Evolutionary conservation across 2,329 filamentous ascomycete genomes (phyloP).

Genomic region (Neophaeococcomyces aloes): DNA sequence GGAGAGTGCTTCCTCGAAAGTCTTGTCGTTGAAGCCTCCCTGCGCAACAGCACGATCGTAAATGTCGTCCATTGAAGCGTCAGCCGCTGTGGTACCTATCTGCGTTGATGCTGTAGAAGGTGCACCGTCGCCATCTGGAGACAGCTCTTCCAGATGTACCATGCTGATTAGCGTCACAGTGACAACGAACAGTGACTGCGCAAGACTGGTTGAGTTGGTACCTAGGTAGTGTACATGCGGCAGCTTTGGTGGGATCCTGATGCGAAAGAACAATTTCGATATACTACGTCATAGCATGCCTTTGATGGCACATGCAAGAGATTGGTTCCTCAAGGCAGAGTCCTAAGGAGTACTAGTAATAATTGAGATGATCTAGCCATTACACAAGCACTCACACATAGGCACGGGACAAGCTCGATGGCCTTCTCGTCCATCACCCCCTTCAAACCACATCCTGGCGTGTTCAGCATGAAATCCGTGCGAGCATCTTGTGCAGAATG

Average conservation of each 20-base stretch:
- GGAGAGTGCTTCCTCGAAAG: slow-evolving; percentile 47
- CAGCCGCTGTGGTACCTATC: slow-evolving; percentile 9
- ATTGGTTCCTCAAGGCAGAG: not conserved
- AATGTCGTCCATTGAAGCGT: slow-evolving; percentile 17
- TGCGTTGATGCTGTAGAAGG: slow-evolving; percentile 30
- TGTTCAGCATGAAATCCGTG: slow-evolving; percentile 56
- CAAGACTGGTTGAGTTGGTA: too few relatives aligned
- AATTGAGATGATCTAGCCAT: slow-evolving; percentile 13
- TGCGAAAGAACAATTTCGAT: too few relatives aligned
- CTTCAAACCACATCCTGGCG: slow-evolving; percentile 50
- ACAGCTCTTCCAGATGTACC: slow-evolving; percentile 38
- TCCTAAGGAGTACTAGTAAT: not conserved
- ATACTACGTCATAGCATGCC: too few relatives aligned
- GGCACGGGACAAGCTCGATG: slow-evolving; percentile 46
- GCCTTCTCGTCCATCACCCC: slow-evolving; percentile 14
- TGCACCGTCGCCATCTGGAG: slow-evolving; percentile 39
- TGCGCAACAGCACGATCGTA: slow-evolving; percentile 21
- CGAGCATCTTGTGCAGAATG: slow-evolving; percentile 53
- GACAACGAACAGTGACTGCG: too few relatives aligned
- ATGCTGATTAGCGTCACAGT: slow-evolving; percentile 11
- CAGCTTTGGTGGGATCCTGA: too few relatives aligned
- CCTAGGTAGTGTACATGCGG: too few relatives aligned
- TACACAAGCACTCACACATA: slow-evolving; percentile 46
- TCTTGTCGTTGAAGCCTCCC: slow-evolving; percentile 16
- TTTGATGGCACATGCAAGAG: too few relatives aligned